These are phyloP conservation scores for Fraxinus sp. DNA, from an alignment of 305 asterid genomes.

Conservation along the genomic window DNA sequence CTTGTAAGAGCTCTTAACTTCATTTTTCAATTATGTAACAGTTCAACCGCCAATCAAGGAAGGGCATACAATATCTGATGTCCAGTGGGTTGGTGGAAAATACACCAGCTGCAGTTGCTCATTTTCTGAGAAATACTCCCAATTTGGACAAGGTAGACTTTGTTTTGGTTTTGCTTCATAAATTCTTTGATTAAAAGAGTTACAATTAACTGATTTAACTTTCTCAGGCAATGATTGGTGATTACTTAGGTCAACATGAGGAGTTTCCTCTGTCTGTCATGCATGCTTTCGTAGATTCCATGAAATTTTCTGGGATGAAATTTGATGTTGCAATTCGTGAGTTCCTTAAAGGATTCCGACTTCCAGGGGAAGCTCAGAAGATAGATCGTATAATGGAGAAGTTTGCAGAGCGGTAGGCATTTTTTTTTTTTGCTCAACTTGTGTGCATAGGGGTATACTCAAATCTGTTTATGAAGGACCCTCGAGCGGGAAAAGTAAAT, in stretches of 20 bases:
- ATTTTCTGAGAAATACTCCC: conserved; percentile 85
- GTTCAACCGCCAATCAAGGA: conserved; percentile 89
- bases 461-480: conserved; percentile 18
- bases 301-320: conserved; percentile 89
- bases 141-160: conserved; percentile 77
- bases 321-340: conserved; percentile 91
- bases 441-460: conserved; percentile 10
- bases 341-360: conserved; percentile 92
- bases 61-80: conserved; percentile 70
- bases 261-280: conserved; percentile 98
- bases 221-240: conserved; percentile 89
- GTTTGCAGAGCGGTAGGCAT: conserved; percentile 93
- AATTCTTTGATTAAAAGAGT: conserved; percentile 22
- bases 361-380: conserved; percentile 99
- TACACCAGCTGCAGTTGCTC: conserved; percentile 84
- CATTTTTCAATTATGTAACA: conserved; percentile 36
- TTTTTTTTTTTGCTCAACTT: conserved; percentile 29
- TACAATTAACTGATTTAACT: conserved; percentile 28
- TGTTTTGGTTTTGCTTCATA: conserved; percentile 26
- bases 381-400: conserved; percentile 99
- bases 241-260: conserved; percentile 97
- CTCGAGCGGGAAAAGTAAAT: neutral
- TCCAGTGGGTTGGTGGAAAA: conserved; percentile 87
- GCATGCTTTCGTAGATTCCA: conserved; percentile 97
- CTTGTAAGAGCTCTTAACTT: conserved; percentile 26